phyloP scores from a whole-genome alignment of 306 rosid genomes.

The Betula pendula region DNA sequence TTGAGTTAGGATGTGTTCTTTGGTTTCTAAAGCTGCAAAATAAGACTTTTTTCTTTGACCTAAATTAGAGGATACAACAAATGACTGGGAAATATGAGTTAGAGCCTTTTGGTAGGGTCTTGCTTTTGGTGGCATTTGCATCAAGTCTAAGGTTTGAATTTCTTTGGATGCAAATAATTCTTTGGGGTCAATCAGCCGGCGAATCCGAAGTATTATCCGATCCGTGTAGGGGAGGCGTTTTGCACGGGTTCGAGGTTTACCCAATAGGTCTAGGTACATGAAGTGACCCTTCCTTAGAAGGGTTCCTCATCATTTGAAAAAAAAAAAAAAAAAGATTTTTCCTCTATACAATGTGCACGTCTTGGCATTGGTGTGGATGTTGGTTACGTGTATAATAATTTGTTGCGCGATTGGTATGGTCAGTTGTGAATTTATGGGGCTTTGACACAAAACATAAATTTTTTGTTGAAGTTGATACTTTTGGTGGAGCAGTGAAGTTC shows the following conservation, averaged over 20 bases:
- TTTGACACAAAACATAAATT: background rate
- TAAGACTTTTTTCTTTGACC: background rate
- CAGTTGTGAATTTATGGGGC: background rate
- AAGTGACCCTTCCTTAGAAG: too few relatives aligned
- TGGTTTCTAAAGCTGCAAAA: background rate
- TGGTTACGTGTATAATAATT: background rate
- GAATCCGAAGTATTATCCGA: too few relatives aligned
- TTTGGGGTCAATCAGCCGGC: too few relatives aligned
- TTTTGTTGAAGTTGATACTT: background rate
- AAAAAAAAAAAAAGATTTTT: too few relatives aligned
- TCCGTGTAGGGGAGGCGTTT: too few relatives aligned
- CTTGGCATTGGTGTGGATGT: background rate
- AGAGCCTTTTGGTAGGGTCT: too few relatives aligned
- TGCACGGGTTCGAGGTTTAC: too few relatives aligned
- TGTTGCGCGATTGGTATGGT: background rate
- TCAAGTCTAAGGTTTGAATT: too few relatives aligned
- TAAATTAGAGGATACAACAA: background rate
- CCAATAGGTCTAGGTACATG: too few relatives aligned
- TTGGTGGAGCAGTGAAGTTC: background rate
- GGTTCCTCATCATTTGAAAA: too few relatives aligned
- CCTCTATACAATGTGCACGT: background rate
- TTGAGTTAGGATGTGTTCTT: background rate
- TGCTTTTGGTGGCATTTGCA: too few relatives aligned
- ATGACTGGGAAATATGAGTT: background rate
- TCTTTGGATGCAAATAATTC: too few relatives aligned